These are phyloP conservation scores for Claviceps purpurea DNA, from an alignment of 2,329 filamentous ascomycete species.

Conservation along the genomic window DNA sequence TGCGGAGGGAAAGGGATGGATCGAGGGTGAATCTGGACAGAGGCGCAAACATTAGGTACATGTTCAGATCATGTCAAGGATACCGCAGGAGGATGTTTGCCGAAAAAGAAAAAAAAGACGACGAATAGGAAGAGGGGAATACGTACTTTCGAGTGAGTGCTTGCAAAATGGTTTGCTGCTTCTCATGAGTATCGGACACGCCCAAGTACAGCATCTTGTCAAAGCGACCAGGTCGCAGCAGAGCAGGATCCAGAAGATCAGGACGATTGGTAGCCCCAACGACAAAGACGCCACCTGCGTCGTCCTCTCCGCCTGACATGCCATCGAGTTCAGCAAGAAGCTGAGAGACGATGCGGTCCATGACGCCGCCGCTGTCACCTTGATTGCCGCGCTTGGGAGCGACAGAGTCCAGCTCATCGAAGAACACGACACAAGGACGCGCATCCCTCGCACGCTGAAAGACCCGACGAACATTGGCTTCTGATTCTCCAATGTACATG, in stretches of 20 bases:
- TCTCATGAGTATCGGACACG: constrained; percentile 91
- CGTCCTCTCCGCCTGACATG: constrained; percentile 78
- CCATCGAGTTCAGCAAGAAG: constrained; percentile 89
- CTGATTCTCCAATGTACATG: constrained; percentile 93
- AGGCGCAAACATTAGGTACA: not conserved
- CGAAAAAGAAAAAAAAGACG: not conserved
- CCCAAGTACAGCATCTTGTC: constrained; percentile 98
- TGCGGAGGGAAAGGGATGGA: constrained; percentile 60
- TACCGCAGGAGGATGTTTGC: not conserved
- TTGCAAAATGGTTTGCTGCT: constrained; percentile 88
- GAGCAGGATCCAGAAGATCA: constrained; percentile 79
- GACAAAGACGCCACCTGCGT: constrained; percentile 81
- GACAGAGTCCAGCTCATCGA: constrained; percentile 85
- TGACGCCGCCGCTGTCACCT: constrained; percentile 91
- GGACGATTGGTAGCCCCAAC: constrained; percentile 94
- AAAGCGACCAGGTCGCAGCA: constrained; percentile 81
- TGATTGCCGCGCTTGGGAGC: constrained; percentile 95
- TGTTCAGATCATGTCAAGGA: not conserved
- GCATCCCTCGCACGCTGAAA: constrained; percentile 81
- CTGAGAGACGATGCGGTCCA: constrained; percentile 95
- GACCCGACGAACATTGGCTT: constrained; percentile 79
- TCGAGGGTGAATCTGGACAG: constrained; percentile 63
- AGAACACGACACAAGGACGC: constrained; percentile 81
- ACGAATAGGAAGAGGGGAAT: not conserved
- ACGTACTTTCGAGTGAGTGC: constrained; percentile 85